phyloP scores from a whole-genome alignment of 768 basidiomycete genomes.

The Lyophyllum atratum region DNA sequence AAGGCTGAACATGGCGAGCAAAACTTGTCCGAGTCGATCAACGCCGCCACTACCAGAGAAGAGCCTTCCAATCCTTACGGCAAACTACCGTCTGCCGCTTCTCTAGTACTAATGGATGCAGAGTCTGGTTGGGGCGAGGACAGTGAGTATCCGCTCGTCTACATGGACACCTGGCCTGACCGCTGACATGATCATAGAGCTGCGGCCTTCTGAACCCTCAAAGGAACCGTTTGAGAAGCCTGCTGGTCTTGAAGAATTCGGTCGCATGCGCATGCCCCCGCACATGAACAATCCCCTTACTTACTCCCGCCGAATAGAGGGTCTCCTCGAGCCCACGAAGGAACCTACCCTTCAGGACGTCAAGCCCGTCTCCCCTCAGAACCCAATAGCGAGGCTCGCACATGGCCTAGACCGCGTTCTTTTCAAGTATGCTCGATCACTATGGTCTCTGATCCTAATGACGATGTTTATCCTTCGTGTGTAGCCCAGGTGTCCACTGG shows the following conservation, averaged over 20 bases:
- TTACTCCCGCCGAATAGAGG: constrained; percentile 35
- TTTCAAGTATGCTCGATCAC: constrained; percentile 31
- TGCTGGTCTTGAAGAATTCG: not conserved
- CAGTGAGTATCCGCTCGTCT: constrained; percentile 12
- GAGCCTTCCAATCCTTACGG: not conserved
- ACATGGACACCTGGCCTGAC: not conserved
- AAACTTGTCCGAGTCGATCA: not conserved
- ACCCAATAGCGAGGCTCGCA: constrained; percentile 61
- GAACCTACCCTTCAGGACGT: constrained; percentile 35
- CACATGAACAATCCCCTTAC: constrained; percentile 13
- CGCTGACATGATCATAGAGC: not conserved
- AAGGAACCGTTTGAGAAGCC: not conserved
- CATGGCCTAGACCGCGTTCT: constrained; percentile 73
- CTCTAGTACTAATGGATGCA: not conserved
- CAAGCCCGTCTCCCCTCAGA: constrained; percentile 40
- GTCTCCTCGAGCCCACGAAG: constrained; percentile 27
- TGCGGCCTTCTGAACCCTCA: not conserved
- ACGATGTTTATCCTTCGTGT: constrained; percentile 3
- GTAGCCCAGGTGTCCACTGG: constrained; percentile 88
- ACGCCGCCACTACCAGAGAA: not conserved
- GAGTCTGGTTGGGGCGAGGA: constrained; percentile 24
- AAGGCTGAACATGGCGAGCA: not conserved
- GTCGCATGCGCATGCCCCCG: not conserved
- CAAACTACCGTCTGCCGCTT: not conserved
- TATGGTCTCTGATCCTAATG: not conserved